Evolutionary conservation across 176 grass and related monocot species (phyloP).

Genomic region (Oryza meyeriana): DNA sequence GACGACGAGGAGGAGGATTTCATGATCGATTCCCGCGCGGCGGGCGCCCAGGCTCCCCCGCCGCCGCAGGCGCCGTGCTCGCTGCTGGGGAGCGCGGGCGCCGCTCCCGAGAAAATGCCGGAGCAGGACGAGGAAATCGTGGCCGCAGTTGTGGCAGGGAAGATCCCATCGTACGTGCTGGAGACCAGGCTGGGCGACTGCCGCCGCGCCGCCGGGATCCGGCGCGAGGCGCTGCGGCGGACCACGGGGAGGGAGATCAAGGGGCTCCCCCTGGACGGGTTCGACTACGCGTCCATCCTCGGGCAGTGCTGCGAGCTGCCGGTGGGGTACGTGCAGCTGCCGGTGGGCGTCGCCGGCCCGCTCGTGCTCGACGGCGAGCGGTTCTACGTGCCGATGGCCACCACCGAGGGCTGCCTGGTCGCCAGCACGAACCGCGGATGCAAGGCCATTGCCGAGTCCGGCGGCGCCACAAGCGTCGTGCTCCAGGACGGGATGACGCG

Average conservation of each 20-base stretch:
- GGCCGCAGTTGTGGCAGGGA: constrained; percentile 35
- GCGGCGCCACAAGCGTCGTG: constrained; percentile 56
- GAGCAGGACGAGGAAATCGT: constrained; percentile 69
- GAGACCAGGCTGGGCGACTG: constrained; percentile 61
- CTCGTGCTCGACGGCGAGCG: constrained; percentile 57
- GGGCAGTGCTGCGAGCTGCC: constrained; percentile 86
- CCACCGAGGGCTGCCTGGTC: constrained; percentile 78
- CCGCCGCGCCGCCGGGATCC: constrained; percentile 62
- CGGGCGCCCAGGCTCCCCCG: background rate
- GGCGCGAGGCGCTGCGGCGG: constrained; percentile 58
- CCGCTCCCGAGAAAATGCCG: constrained; percentile 41
- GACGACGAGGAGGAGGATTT: constrained; percentile 70
- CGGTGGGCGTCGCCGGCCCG: constrained; percentile 66
- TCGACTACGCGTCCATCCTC: constrained; percentile 65
- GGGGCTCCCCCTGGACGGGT: constrained; percentile 64
- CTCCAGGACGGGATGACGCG: constrained; percentile 68
- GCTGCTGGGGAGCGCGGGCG: constrained; percentile 29
- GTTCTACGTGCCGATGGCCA: constrained; percentile 72
- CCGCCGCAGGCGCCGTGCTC: constrained; percentile 14
- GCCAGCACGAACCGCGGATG: constrained; percentile 74
- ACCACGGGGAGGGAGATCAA: constrained; percentile 57
- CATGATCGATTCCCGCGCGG: constrained; percentile 12
- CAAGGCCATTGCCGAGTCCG: constrained; percentile 76
- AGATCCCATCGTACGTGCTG: constrained; percentile 61
- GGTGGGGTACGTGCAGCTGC: constrained; percentile 69